These are phyloP conservation scores for Ophiocordyceps camponoti-saundersi DNA, from an alignment of 2,329 filamentous ascomycete genomes.

Conservation along the genomic window DNA sequence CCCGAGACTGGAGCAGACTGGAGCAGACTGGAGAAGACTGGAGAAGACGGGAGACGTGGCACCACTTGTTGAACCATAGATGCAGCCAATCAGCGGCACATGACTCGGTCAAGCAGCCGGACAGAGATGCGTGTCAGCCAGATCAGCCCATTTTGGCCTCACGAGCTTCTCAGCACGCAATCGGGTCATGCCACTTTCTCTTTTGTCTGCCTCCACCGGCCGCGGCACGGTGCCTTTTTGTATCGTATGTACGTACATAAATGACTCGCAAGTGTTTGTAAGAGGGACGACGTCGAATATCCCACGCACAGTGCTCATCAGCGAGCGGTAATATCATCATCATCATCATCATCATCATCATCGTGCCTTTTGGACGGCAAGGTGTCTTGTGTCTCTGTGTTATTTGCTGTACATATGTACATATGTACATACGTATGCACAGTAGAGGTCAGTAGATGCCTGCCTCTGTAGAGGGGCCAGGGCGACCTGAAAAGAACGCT, in stretches of 20 bases:
- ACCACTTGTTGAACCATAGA: slow-evolving; percentile 1
- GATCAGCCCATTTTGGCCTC: slow-evolving; percentile 20
- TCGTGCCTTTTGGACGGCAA: not conserved
- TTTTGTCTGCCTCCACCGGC: not conserved
- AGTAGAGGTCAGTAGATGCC: no score
- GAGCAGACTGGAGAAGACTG: not conserved
- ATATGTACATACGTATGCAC: no score
- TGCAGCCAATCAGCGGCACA: slow-evolving; percentile 3
- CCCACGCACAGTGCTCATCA: no score
- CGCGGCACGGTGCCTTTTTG: not conserved
- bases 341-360: not conserved
- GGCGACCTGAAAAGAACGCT: no score
- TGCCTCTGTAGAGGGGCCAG: not conserved
- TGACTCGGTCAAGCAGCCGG: slow-evolving; percentile 1
- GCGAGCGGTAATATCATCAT: no score
- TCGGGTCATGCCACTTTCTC: slow-evolving; percentile 18
- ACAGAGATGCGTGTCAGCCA: slow-evolving; percentile 4
- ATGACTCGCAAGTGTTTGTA: not conserved
- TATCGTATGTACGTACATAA: not conserved
- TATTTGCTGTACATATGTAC: no score
- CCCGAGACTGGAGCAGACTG: not conserved
- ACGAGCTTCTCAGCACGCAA: slow-evolving; percentile 12
- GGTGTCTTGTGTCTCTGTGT: no score
- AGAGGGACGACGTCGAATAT: not conserved
- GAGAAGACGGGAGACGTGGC: slow-evolving; percentile 1